phyloP scores from a whole-genome alignment of 352 stramenopile species.

The Globisporangium radiosum region DNA sequence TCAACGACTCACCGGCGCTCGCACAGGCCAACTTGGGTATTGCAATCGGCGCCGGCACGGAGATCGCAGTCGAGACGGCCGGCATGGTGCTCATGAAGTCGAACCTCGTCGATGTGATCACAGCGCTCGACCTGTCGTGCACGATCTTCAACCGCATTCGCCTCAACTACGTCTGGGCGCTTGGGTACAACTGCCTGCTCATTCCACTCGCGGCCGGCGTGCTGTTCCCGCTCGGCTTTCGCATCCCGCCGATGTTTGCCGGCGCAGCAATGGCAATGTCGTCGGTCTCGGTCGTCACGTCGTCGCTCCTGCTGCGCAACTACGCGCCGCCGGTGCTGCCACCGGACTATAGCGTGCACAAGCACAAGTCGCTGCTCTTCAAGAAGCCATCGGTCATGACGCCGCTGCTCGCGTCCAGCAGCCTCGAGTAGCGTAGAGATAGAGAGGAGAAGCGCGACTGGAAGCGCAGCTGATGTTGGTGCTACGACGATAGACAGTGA shows the following conservation, averaged over 20 bases:
- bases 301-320: conserved; percentile 89
- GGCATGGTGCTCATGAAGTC: conserved; percentile 92
- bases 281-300: conserved; percentile 95
- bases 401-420: conserved; percentile 67
- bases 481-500: too few relatives aligned
- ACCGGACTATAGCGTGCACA: conserved; percentile 44
- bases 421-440: conserved; percentile 24
- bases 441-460: too few relatives aligned
- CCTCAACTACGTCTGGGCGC: conserved; percentile 97
- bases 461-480: too few relatives aligned
- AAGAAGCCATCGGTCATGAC: conserved; percentile 74
- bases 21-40: conserved; percentile 97
- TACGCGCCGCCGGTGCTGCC: conserved; percentile 83
- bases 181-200: conserved; percentile 97
- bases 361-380: conserved; percentile 77
- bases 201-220: conserved; percentile 96
- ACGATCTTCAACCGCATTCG: conserved; percentile 96
- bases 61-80: conserved; percentile 97
- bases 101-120: conserved; percentile 92
- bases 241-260: conserved; percentile 94
- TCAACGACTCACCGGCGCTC: conserved; percentile 98
- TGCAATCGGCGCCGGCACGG: conserved; percentile 91
- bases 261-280: conserved; percentile 95
- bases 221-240: conserved; percentile 92
- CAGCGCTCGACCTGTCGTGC: conserved; percentile 93